Percentiles rank a stretch among this genome's conserved stretches.
Evolutionary conservation across 2,329 filamentous ascomycete species (phyloP).

Genomic region (Metarhizium brunneum): DNA sequence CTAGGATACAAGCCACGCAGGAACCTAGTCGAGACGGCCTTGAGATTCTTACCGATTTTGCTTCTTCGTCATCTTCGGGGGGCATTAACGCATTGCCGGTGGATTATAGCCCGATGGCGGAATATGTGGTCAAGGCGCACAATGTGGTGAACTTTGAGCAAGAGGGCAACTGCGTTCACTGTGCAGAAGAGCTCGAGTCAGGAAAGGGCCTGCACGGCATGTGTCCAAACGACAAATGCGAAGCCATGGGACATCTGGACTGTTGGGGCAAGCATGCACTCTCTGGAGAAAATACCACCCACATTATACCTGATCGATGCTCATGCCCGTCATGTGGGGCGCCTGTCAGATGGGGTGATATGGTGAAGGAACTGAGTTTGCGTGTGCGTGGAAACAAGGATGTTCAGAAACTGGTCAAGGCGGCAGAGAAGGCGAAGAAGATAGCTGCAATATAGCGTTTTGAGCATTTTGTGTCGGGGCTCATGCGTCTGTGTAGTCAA

Average conservation of each 20-base stretch:
- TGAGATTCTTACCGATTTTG: slow-evolving; percentile 48
- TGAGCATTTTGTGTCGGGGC: background rate
- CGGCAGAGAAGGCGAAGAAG: slow-evolving; percentile 23
- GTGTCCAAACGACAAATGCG: slow-evolving; percentile 44
- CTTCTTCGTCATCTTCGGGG: slow-evolving; percentile 16
- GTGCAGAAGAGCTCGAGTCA: slow-evolving; percentile 33
- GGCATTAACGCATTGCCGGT: slow-evolving; percentile 46
- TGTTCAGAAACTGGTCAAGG: slow-evolving; percentile 58
- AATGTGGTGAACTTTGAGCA: slow-evolving; percentile 46
- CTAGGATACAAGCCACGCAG: slow-evolving; percentile 40
- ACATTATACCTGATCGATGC: slow-evolving; percentile 59
- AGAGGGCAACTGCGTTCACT: slow-evolving; percentile 46
- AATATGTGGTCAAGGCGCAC: slow-evolving; percentile 46
- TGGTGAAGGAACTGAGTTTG: slow-evolving; percentile 76
- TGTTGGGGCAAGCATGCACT: slow-evolving; percentile 51
- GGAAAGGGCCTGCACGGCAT: slow-evolving; percentile 45
- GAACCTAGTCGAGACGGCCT: slow-evolving; percentile 39
- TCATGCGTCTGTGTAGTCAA: background rate
- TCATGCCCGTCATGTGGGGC: slow-evolving; percentile 61
- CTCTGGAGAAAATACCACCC: slow-evolving; percentile 21
- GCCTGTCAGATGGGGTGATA: slow-evolving; percentile 58
- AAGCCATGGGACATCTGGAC: slow-evolving; percentile 48
- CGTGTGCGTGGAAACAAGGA: slow-evolving; percentile 62
- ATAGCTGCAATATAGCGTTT: background rate
- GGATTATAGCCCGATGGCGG: slow-evolving; percentile 44